A percentile compares a stretch with the other conserved stretches of the same genome.
phyloP scores from a whole-genome alignment of 1,284 basidiomycete species.

The Malassezia arunalokei region DNA sequence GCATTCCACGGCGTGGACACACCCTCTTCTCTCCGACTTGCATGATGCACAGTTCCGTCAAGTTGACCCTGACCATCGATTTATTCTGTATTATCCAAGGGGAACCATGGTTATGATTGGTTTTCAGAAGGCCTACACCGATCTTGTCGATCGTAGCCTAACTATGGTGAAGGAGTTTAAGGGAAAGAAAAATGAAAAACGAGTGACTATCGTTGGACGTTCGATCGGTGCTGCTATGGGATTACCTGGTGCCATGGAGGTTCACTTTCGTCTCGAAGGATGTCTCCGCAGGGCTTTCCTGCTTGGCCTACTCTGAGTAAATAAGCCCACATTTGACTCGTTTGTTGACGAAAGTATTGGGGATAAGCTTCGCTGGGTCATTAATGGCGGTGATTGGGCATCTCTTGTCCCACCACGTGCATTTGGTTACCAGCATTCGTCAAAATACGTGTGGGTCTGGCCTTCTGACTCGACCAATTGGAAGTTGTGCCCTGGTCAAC shows the following conservation, averaged over 20 bases:
- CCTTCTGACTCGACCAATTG: slow-evolving; percentile 23
- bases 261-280: slow-evolving; percentile 20
- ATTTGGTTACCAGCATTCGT: slow-evolving; percentile 24
- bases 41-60: slow-evolving; percentile 23
- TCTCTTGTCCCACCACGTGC: slow-evolving; percentile 22
- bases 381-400: slow-evolving; percentile 26
- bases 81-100: slow-evolving; percentile 17
- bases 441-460: slow-evolving; percentile 33
- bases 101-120: slow-evolving; percentile 23
- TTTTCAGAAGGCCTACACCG: slow-evolving; percentile 32
- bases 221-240: slow-evolving; percentile 35
- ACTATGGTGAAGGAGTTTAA: slow-evolving; percentile 23
- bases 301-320: slow-evolving; percentile 29
- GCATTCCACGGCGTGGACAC: slow-evolving; percentile 32
- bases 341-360: slow-evolving; percentile 24
- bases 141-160: slow-evolving; percentile 22
- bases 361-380: slow-evolving; percentile 23
- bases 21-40: slow-evolving; percentile 17
- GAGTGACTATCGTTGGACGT: slow-evolving; percentile 28
- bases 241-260: slow-evolving; percentile 24
- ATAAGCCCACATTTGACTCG: slow-evolving; percentile 26
- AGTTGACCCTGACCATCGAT: slow-evolving; percentile 19
- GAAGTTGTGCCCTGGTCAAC: slow-evolving; percentile 32
- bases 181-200: slow-evolving; percentile 16
- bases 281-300: slow-evolving; percentile 18